phyloP scores from a whole-genome alignment of 352 stramenopile species.

The Globisporangium canariense region DNA sequence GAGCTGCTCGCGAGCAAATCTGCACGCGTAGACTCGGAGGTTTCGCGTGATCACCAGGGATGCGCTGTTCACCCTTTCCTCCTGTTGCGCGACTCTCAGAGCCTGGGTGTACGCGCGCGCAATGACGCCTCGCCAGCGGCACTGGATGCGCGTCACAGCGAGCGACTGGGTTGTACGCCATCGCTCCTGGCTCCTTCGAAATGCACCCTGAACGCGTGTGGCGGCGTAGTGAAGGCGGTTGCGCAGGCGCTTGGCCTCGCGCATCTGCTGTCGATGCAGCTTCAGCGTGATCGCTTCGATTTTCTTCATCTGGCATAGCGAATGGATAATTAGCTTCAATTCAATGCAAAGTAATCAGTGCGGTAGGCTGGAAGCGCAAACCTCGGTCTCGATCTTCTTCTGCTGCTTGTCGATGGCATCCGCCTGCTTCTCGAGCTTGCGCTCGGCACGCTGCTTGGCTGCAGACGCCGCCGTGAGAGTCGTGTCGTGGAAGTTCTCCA shows the following conservation, averaged over 20 bases:
- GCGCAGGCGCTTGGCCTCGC: slow-evolving; percentile 60
- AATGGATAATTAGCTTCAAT: background rate
- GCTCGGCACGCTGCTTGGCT: slow-evolving; percentile 59
- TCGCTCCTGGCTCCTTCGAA: slow-evolving; percentile 23
- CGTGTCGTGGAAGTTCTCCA: slow-evolving; percentile 69
- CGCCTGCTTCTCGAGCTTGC: slow-evolving; percentile 58
- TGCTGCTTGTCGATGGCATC: slow-evolving; percentile 77
- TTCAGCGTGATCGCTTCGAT: slow-evolving; percentile 65
- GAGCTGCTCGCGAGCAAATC: slow-evolving; percentile 26
- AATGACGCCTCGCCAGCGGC: slow-evolving; percentile 32
- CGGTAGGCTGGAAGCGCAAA: slow-evolving; percentile 12
- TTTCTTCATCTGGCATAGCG: slow-evolving; percentile 58
- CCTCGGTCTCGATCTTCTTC: slow-evolving; percentile 74
- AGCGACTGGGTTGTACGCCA: slow-evolving; percentile 16
- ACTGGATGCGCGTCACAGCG: slow-evolving; percentile 45
- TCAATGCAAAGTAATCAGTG: too few relatives aligned
- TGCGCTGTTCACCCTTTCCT: slow-evolving; percentile 20
- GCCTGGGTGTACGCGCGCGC: slow-evolving; percentile 19
- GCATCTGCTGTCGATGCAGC: slow-evolving; percentile 61
- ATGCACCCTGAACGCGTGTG: slow-evolving; percentile 44
- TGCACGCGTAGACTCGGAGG: slow-evolving; percentile 30
- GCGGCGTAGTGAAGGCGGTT: slow-evolving; percentile 51
- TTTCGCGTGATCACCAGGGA: slow-evolving; percentile 39
- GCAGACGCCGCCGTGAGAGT: slow-evolving; percentile 66
- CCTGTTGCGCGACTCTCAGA: slow-evolving; percentile 21